Evolutionary conservation across 768 basidiomycete genomes (phyloP).

Genomic region (Termitomyces sp.): DNA sequence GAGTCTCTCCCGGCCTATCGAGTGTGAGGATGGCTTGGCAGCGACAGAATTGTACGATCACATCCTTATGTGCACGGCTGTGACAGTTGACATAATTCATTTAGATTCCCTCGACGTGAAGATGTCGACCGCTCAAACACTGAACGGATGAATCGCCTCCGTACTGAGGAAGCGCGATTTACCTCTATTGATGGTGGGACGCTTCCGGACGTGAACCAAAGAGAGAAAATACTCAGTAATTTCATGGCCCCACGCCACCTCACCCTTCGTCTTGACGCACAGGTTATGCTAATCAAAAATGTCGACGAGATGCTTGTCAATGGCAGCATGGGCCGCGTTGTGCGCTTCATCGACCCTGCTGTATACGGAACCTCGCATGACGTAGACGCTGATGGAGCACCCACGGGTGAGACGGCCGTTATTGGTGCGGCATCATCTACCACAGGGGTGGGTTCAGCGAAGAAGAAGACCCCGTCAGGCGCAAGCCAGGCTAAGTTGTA

Average conservation of each 20-base stretch:
- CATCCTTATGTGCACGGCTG: not conserved
- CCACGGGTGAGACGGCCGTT: constrained; percentile 21
- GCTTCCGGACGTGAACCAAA: constrained; percentile 45
- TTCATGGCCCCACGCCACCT: constrained; percentile 82
- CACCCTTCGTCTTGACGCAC: constrained; percentile 70
- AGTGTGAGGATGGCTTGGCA: constrained; percentile 74
- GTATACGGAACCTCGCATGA: constrained; percentile 38
- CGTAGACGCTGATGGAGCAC: constrained; percentile 18
- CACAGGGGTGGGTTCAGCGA: constrained; percentile 14
- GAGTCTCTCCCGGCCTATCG: constrained; percentile 60
- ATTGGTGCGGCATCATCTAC: constrained; percentile 23
- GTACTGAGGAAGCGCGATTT: constrained; percentile 48
- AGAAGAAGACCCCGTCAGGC: constrained; percentile 19
- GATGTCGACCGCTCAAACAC: constrained; percentile 87
- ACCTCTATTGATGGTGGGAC: constrained; percentile 58
- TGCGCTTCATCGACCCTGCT: constrained; percentile 61
- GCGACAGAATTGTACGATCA: constrained; percentile 83
- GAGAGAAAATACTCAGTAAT: constrained; percentile 77
- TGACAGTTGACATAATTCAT: not conserved
- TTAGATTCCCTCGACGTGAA: constrained; percentile 84
- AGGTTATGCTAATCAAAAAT: constrained; percentile 97
- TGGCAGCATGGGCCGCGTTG: constrained; percentile 84
- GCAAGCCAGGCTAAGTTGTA: constrained; percentile 22
- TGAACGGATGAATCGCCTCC: constrained; percentile 56
- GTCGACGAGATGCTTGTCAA: constrained; percentile 88